Base-by-base conservation (phyloP, 169 alveolate species). In the Plasmodium relictum region DNA sequence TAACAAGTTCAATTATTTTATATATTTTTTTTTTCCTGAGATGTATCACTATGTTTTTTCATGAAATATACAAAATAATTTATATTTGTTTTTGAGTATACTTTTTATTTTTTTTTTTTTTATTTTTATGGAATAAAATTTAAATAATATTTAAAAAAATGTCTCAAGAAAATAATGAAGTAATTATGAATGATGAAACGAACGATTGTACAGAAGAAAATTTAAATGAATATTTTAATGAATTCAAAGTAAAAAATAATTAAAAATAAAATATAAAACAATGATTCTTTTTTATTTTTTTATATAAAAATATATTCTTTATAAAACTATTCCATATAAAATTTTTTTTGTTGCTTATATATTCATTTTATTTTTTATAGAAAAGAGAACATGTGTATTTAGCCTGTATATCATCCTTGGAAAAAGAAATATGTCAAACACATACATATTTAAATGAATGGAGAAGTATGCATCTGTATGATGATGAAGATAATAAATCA, bases 391-490 rank as follows among this genome's bases (percentile, higher is more conserved):
- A 76, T 56, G 76, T 76, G 3, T 76, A 76, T 71, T 74, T 76
- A 18, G 74, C 88, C 4, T 76, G 88, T 66, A 76, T 76, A 48
- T 76, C 88, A 16, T 61, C 88, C 10, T 74, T 76, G 22, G 88
- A 76, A 48, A 76, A 76, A 71, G 88, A 76, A 63, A 44, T 76
- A 31, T 76, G 88, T 42, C 88, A 63, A 12, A 62, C 66, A 12
- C 88, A 76, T 54, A 59, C 74, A n/a, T 76, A 76, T 42, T 48
- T 76, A 9, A 76, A 76, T 56, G 88, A 76, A 76, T 76, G 88
- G 88, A 76, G 88, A 41, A 62, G 73, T 37, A 76, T 76, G 88
- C 88, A 76, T 69, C 61, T 63, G 73, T 76, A 76, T 69, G 88
- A 76, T 61, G 88, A 76, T 66, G 88, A 76, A 66, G 88, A 63